A percentile compares a stretch with the other conserved stretches of the same genome.
These are phyloP conservation scores for Aspergillus bridgeri DNA, from an alignment of 495 filamentous ascomycete genomes.

Conservation along the genomic window DNA sequence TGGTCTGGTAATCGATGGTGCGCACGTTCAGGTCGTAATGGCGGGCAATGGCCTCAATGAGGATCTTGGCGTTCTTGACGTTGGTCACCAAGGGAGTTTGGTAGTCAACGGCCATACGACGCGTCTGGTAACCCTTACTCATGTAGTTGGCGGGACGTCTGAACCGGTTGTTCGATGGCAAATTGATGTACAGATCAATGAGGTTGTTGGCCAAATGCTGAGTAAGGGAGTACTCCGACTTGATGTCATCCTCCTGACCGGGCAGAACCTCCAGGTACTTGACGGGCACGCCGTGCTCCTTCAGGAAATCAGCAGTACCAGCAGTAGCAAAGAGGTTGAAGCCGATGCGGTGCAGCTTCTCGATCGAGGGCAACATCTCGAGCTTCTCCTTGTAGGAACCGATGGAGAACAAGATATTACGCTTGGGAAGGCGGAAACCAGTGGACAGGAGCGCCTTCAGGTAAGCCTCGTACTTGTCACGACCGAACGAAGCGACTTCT, in stretches of 20 bases:
- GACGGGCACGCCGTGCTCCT: conserved; percentile 83
- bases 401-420: conserved; percentile 91
- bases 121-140: conserved; percentile 91
- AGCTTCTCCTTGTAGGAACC: conserved; percentile 96
- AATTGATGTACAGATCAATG: conserved; percentile 97
- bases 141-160: conserved; percentile 95
- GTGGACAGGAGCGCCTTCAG: conserved; percentile 93
- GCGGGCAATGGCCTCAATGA: conserved; percentile 89
- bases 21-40: conserved; percentile 79
- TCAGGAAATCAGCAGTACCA: conserved; percentile 92
- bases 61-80: conserved; percentile 97
- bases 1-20: conserved; percentile 84
- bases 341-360: conserved; percentile 80
- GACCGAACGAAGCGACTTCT: conserved; percentile 94
- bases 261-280: conserved; percentile 86
- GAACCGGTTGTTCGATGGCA: conserved; percentile 96
- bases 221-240: conserved; percentile 92
- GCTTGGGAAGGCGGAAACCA: conserved; percentile 93
- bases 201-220: conserved; percentile 95
- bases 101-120: conserved; percentile 98
- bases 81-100: conserved; percentile 97
- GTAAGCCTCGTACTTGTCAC: conserved; percentile 95
- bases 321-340: conserved; percentile 95
- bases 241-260: conserved; percentile 69
- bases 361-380: conserved; percentile 90